Base-by-base conservation (phyloP, 768 basidiomycete genomes). In the Suillus luteus region DNA sequence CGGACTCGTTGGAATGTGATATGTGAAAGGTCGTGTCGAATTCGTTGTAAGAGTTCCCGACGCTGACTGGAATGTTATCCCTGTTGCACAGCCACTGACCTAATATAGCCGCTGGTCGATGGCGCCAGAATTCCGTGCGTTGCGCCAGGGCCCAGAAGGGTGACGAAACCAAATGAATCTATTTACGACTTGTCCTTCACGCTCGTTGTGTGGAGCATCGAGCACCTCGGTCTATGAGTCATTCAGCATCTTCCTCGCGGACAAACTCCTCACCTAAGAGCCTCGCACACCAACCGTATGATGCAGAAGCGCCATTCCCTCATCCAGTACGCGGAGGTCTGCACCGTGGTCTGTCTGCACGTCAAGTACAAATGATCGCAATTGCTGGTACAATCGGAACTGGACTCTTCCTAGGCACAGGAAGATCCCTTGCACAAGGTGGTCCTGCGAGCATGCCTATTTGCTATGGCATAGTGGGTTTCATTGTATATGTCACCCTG, bases 351-450 rank as follows among this genome's bases (percentile, higher is more conserved):
- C 80, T 94, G 17, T 90, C 90, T 49, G 87, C 89, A 1, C 78
- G 92, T 44, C 92, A 94, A 73, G 90, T 94, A 1, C 90, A 92
- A 73, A 94, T 94, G 92, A 93, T 94, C 61, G 92, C 92, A 17
- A 86, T 94, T 51, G 92, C 84, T 48, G 92, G 92, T 5, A 86
- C 86, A 15, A 86, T 87, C 63, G 86, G 84, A 12, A 82, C 81
- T 0, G 83, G 84, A 12, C 75, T 85, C 44, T 86, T 85, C 69
- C 77, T 86, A 27, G 85, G 85, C 14, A 92, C 92, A 0, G 94
- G 93, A 6, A 81, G 82, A 54, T 92, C 93, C 5, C 83, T 96
- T 10, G 87, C 89, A 1, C 81, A 87, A 70, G 94, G 93, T 11
- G 94, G 94, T 9, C 93, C 94, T 5, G 94, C 90, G 7, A 93